Base-by-base conservation (phyloP, 2,329 filamentous ascomycete genomes). In the Aspergillus pseudoterreus region DNA sequence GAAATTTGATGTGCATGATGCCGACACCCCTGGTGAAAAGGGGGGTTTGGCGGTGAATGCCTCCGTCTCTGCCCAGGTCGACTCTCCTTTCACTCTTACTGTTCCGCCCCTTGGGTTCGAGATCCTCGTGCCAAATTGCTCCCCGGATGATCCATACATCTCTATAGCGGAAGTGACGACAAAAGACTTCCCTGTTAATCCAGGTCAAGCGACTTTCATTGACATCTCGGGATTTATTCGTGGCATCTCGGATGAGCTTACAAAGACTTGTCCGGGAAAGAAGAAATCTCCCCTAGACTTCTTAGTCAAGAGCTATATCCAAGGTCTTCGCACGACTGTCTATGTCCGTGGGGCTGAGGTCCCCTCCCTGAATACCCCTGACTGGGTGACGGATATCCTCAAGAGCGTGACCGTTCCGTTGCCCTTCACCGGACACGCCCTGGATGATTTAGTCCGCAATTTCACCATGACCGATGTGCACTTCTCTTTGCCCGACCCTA, bases 391-490 rank as follows among this genome's bases (percentile, higher is more conserved):
- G 12, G 84, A 92, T 47, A 79, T 99, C 19, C 75, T 97, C 35
- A 84, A 85, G 43, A 90, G 88, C 59, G 82, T 97, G 47, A 92
- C 86, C 0, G 79, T 97, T 0, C 91, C 92, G 3, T 76, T 97
- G 6, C 87, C 90, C 5, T 88, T 97, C 56, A 89, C 90, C 0
- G 90, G 90, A 4, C 83, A 85, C 52, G 85, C 85, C 0, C 86
- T 96, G 62, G 90, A 91, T 58, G 85, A 88, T 57, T 75, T 96
- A 14, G 87, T 99, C 66, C 87, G 86, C 60, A 92, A 94, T 60
- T 96, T 97, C 66, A 88, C 90, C 19, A 75, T 97, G 58, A 83
- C 85, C 2, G 82, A 96, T 65, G 90, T 95, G 38, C 84, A 95
- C 62, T 96, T 99, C 69, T 83, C 82, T 45, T 75, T 99, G 43